Evolutionary conservation across 805 yeast genomes (phyloP).

Genomic region (Suhomyces faveliae): DNA sequence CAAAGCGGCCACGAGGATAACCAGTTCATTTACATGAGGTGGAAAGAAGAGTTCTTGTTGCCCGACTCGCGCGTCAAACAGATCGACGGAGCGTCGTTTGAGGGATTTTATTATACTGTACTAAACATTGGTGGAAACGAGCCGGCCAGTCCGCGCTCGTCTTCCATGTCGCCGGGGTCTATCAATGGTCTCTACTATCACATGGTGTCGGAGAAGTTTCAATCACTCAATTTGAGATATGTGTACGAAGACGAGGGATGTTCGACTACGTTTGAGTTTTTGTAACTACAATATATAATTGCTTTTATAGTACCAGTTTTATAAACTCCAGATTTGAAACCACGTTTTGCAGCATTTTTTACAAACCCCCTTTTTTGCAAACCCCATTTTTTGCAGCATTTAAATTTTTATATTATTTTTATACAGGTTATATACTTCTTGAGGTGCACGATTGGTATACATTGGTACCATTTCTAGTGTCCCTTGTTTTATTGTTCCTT

Average conservation of each 20-base stretch:
- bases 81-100: constrained; percentile 76
- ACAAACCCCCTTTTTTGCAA: too few relatives aligned
- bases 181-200: constrained; percentile 83
- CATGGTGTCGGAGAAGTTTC: constrained; percentile 72
- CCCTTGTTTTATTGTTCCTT: neutral
- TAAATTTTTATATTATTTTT: too few relatives aligned
- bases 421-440: too few relatives aligned
- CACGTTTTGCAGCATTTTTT: too few relatives aligned
- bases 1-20: constrained; percentile 31
- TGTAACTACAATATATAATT: constrained; percentile 2
- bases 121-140: constrained; percentile 56
- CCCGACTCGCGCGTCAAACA: constrained; percentile 71
- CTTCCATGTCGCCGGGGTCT: constrained; percentile 51
- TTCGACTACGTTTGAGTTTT: constrained; percentile 25
- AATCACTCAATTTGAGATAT: constrained; percentile 65
- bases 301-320: too few relatives aligned
- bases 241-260: constrained; percentile 50
- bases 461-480: too few relatives aligned
- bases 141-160: constrained; percentile 2
- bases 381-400: too few relatives aligned
- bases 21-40: constrained; percentile 71
- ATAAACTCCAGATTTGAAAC: too few relatives aligned
- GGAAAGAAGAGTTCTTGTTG: constrained; percentile 88
- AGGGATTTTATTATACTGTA: constrained; percentile 87
- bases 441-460: too few relatives aligned